Base-by-base conservation (phyloP, 208 protist species). In the Polymyxa betae region DNA sequence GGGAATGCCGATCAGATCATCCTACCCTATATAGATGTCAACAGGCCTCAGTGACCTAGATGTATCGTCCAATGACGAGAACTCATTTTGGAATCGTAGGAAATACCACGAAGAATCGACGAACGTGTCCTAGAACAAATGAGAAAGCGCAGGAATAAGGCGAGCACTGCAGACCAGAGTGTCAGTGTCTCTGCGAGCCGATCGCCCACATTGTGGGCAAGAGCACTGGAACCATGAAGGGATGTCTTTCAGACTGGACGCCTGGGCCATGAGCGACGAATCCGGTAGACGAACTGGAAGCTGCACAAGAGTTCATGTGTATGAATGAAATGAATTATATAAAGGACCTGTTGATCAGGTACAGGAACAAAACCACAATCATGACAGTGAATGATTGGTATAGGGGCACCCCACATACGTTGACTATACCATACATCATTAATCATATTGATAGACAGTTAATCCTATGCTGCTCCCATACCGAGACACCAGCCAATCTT, bases 401-500 rank as follows among this genome's bases (percentile, higher is more conserved):
- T 82, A 20, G 72, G 72, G 24, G 49, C 49, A 24, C 49, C 49
- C 49, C 49, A 60, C 24, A 29, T 60, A 5, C 49, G 5, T 24
- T 60, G 49, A 29, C 49, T 60, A 60, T 29, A 5, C 5, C 49
- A 60, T 5, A 24, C 5, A 60, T 60, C 24, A 60, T 60, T 24
- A 60, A 60, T 60, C 49, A 60, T 60, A 29, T 29, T 60, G 49
- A 60, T 60, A 5, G 49, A 60, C 12, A n/a, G n/a, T n/a, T n/a
- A 60, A 60, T 5, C 5, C 24, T 5, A 78, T 77, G 49, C 41
- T 78, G 0, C 93, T 92, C n/a, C 94, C 82, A 90, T 96, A 95
- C 68, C 95, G 90, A 12, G 94, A 96, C 43, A 96, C 89, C 38
- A 96, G 89, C 95, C 95, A 96, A 91, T 96, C 95, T 20, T 93